Percentiles rank a stretch among this genome's conserved stretches.
These are phyloP conservation scores for Pleurotus tuoliensis DNA, from an alignment of 768 basidiomycete genomes.

Conservation along the genomic window DNA sequence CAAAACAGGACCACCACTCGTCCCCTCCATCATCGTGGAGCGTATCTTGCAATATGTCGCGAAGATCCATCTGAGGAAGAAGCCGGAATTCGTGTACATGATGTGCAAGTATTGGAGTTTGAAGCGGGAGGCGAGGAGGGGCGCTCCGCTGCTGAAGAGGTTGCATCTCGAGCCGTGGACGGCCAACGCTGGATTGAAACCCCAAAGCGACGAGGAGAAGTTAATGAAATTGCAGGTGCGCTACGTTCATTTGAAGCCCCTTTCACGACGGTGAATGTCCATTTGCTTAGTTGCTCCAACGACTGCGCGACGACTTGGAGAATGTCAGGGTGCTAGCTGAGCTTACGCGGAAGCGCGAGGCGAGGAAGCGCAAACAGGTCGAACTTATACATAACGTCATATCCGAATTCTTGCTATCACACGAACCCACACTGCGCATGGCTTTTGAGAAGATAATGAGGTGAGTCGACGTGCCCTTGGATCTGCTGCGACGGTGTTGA, in stretches of 20 bases:
- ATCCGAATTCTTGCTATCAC: slow-evolving; percentile 60
- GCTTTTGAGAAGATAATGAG: slow-evolving; percentile 67
- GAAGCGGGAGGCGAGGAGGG: slow-evolving; percentile 89
- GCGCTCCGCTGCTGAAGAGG: slow-evolving; percentile 90
- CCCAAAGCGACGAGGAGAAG: slow-evolving; percentile 81
- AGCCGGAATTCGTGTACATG: slow-evolving; percentile 67
- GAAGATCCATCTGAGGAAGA: slow-evolving; percentile 70
- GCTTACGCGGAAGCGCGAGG: slow-evolving; percentile 74
- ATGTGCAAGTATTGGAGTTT: slow-evolving; percentile 96
- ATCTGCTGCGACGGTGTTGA: not conserved
- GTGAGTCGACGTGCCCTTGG: slow-evolving; percentile 38
- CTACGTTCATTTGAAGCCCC: not conserved
- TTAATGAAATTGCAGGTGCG: slow-evolving; percentile 76
- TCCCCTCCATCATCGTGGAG: slow-evolving; percentile 81
- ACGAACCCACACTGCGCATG: slow-evolving; percentile 53
- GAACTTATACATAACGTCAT: slow-evolving; percentile 67
- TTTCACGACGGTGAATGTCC: not conserved
- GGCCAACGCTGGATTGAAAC: slow-evolving; percentile 57
- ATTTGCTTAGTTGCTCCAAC: slow-evolving; percentile 44
- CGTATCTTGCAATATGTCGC: slow-evolving; percentile 72
- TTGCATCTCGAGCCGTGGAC: slow-evolving; percentile 98
- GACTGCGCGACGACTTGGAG: slow-evolving; percentile 74
- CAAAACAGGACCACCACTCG: slow-evolving; percentile 88
- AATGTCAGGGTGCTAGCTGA: slow-evolving; percentile 63
- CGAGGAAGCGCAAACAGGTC: slow-evolving; percentile 67